phyloP scores from a whole-genome alignment of 306 rosid species.

The Comarum palustre region DNA sequence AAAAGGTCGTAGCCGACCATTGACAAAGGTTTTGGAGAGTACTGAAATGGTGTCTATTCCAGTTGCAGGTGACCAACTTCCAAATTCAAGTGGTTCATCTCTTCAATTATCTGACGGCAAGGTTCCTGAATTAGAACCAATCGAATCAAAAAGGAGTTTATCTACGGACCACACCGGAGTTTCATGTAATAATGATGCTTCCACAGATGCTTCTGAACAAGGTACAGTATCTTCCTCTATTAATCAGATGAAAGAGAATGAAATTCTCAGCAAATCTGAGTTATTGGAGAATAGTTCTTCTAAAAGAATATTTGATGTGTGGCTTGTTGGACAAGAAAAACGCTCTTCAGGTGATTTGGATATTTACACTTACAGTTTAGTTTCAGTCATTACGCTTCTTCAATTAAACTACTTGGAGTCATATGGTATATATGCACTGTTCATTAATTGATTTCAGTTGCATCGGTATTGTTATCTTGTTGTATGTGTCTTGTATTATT shows the following conservation, averaged over 20 bases:
- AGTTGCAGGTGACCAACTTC: constrained; percentile 59
- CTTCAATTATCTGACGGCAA: constrained; percentile 43
- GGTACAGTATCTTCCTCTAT: constrained; percentile 44
- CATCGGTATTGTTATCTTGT: not conserved
- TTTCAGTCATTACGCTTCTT: not conserved
- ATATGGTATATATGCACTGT: not conserved
- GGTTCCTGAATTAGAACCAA: constrained; percentile 49
- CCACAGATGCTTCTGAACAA: constrained; percentile 45
- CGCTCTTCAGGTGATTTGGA: constrained; percentile 48
- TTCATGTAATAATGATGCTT: constrained; percentile 58
- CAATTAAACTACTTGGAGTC: not conserved
- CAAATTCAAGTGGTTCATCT: constrained; percentile 52
- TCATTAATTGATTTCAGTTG: not conserved
- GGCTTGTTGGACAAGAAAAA: constrained; percentile 61
- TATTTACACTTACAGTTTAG: not conserved
- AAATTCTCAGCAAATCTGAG: constrained; percentile 38
- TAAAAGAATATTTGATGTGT: constrained; percentile 56
- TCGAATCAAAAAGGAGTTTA: constrained; percentile 46
- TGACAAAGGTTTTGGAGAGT: constrained; percentile 88
- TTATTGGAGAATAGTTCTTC: constrained; percentile 48
- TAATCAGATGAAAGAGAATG: constrained; percentile 48
- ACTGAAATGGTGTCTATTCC: constrained; percentile 83
- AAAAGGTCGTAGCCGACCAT: constrained; percentile 66
- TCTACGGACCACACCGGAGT: constrained; percentile 40
- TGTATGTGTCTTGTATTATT: constrained; percentile 1